Evolutionary conservation across 129 eudicot species (phyloP).

Genomic region (sunflower (Helianthus annuus)): DNA sequence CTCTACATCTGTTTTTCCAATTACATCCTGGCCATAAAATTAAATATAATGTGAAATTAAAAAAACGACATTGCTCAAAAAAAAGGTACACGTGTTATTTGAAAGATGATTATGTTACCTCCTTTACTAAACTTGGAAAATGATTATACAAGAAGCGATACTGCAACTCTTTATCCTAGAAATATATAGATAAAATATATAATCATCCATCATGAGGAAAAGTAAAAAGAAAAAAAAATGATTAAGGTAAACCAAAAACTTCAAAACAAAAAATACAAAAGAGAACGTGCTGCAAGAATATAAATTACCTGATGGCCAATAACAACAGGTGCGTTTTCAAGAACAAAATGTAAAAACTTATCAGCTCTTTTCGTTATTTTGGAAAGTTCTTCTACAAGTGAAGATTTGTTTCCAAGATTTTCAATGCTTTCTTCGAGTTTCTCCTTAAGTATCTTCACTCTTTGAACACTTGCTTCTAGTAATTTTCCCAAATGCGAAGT

Average conservation of each 20-base stretch:
- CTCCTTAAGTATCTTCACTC: conserved; percentile 66
- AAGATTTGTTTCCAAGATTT: conserved; percentile 72
- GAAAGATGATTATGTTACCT: conserved; percentile 49
- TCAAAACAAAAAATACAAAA: conserved; percentile 2
- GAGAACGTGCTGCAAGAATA: background rate
- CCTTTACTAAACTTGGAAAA: conserved; percentile 77
- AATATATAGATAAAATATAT: conserved; percentile 22
- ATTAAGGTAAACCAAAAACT: background rate
- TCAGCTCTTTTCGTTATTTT: conserved; percentile 86
- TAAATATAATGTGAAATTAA: background rate
- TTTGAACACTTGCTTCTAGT: conserved; percentile 75
- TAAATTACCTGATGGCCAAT: conserved; percentile 89
- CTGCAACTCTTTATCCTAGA: conserved; percentile 82
- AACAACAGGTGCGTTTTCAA: conserved; percentile 94
- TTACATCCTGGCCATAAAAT: conserved; percentile 61
- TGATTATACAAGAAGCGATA: conserved; percentile 90
- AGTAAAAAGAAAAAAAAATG: background rate
- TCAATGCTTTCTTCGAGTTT: conserved; percentile 82
- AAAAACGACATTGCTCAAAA: background rate
- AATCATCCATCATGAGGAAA: conserved; percentile 6
- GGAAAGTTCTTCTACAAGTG: conserved; percentile 86
- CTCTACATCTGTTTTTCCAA: conserved; percentile 89
- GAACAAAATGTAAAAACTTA: conserved; percentile 86
- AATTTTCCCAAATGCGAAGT: conserved; percentile 64
- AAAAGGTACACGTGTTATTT: background rate